These are phyloP conservation scores for Lanmaoa rubissima DNA, from an alignment of 768 basidiomycete species.

Conservation along the genomic window DNA sequence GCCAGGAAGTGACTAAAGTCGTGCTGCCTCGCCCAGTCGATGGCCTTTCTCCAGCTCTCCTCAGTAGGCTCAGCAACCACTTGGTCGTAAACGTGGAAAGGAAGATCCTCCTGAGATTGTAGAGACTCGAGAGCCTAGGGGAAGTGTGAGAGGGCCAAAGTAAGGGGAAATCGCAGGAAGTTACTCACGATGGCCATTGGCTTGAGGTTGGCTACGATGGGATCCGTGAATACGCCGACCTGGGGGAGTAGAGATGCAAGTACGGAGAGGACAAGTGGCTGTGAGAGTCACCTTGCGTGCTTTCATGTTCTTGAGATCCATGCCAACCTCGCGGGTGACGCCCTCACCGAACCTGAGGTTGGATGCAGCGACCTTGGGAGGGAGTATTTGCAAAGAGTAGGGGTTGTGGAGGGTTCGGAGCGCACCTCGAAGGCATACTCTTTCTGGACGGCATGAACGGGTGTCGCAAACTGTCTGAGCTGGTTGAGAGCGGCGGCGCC, in stretches of 20 bases:
- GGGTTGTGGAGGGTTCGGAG: not conserved
- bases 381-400: not conserved
- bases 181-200: constrained; percentile 76
- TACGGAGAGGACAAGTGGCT: not conserved
- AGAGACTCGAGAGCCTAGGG: constrained; percentile 72
- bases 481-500: constrained; percentile 53
- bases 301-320: constrained; percentile 93
- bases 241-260: constrained; percentile 32
- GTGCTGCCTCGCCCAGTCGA: constrained; percentile 80
- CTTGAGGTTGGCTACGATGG: constrained; percentile 72
- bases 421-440: constrained; percentile 90
- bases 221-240: constrained; percentile 94
- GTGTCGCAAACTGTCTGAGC: constrained; percentile 73
- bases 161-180: not conserved
- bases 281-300: constrained; percentile 63
- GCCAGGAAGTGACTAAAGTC: constrained; percentile 94
- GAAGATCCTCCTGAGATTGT: constrained; percentile 71
- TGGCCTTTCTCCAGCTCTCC: constrained; percentile 83
- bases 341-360: constrained; percentile 90
- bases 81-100: constrained; percentile 78
- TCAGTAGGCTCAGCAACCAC: constrained; percentile 92
- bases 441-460: constrained; percentile 67
- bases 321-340: constrained; percentile 86
- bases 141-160: not conserved
- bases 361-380: constrained; percentile 70